Conservation (phyloP, 1,139 yeast species). For the Pichia sorboxylosa region DNA sequence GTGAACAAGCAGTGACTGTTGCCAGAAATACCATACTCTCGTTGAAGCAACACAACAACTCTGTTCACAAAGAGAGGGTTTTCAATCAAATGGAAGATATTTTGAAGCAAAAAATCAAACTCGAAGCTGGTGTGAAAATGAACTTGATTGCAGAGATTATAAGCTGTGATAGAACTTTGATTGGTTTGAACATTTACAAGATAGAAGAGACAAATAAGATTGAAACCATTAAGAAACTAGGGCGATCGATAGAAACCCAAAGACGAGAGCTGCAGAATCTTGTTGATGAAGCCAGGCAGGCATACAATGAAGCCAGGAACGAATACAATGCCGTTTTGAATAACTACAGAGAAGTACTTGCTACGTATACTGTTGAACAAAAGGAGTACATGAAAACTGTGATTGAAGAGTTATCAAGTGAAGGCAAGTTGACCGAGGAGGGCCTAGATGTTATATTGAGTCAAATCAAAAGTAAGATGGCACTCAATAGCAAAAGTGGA, state of each 20-base stretch:
- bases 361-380: slow-evolving; percentile 32
- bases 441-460: slow-evolving; percentile 25
- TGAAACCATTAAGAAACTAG: slow-evolving; percentile 25
- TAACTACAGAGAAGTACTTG: slow-evolving; percentile 27
- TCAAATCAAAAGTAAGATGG: slow-evolving; percentile 28
- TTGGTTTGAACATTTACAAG: slow-evolving; percentile 9
- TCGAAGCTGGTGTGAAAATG: slow-evolving; percentile 5
- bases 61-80: slow-evolving; percentile 13
- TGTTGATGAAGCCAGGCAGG: slow-evolving; percentile 23
- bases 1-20: not conserved
- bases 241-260: slow-evolving; percentile 28
- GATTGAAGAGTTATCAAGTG: slow-evolving; percentile 30
- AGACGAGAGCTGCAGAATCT: slow-evolving; percentile 22
- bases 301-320: slow-evolving; percentile 21
- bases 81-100: slow-evolving; percentile 20
- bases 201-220: slow-evolving; percentile 30
- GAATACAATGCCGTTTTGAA: slow-evolving; percentile 32
- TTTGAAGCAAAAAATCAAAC: slow-evolving; percentile 9
- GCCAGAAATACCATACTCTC: too few relatives aligned
- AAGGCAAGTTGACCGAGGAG: slow-evolving; percentile 32
- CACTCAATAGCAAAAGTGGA: slow-evolving; percentile 26
- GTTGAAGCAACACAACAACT: too few relatives aligned
- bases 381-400: slow-evolving; percentile 31
- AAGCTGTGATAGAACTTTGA: slow-evolving; percentile 9
- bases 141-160: slow-evolving; percentile 10